A percentile compares a stretch with the other conserved stretches of the same genome.
These are phyloP conservation scores for Penicillium diatomitis DNA, from an alignment of 495 filamentous ascomycete species.

Conservation along the genomic window DNA sequence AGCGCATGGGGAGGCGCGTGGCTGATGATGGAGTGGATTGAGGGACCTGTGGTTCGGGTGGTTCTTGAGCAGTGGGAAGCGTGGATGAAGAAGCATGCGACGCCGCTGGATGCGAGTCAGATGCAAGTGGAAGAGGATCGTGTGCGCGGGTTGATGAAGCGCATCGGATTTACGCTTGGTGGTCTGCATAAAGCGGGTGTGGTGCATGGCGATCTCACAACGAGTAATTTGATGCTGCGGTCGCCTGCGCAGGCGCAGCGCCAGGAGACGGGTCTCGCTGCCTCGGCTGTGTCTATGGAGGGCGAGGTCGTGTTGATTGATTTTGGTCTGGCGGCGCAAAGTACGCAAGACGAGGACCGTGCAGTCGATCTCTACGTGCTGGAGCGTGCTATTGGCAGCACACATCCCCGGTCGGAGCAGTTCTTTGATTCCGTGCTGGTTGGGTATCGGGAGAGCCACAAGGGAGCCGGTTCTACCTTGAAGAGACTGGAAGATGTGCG, in stretches of 20 bases:
- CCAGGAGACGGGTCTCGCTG: neutral
- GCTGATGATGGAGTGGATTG: slow-evolving; percentile 87
- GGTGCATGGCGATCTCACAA: slow-evolving; percentile 93
- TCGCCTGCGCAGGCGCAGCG: slow-evolving; percentile 1
- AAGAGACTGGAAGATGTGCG: slow-evolving; percentile 86
- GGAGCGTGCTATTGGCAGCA: slow-evolving; percentile 91
- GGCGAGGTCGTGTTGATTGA: slow-evolving; percentile 90
- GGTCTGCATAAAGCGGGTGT: slow-evolving; percentile 72
- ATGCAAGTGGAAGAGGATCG: slow-evolving; percentile 32
- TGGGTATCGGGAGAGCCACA: slow-evolving; percentile 52
- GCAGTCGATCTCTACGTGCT: slow-evolving; percentile 97
- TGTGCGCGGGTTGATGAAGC: slow-evolving; percentile 52
- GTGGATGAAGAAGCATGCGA: slow-evolving; percentile 25
- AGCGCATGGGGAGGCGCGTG: slow-evolving; percentile 57
- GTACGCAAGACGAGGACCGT: slow-evolving; percentile 78
- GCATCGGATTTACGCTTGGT: slow-evolving; percentile 69
- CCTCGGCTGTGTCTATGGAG: slow-evolving; percentile 22
- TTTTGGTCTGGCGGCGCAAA: slow-evolving; percentile 83
- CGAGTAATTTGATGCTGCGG: slow-evolving; percentile 89
- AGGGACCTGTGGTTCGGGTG: slow-evolving; percentile 58
- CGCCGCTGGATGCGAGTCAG: slow-evolving; percentile 12
- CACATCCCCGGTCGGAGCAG: slow-evolving; percentile 77
- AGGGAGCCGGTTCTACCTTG: slow-evolving; percentile 51
- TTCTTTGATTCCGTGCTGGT: slow-evolving; percentile 58
- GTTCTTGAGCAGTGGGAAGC: slow-evolving; percentile 57